Conservation (phyloP, 257 asterid genomes). For the Solanum appendiculatum region DNA sequence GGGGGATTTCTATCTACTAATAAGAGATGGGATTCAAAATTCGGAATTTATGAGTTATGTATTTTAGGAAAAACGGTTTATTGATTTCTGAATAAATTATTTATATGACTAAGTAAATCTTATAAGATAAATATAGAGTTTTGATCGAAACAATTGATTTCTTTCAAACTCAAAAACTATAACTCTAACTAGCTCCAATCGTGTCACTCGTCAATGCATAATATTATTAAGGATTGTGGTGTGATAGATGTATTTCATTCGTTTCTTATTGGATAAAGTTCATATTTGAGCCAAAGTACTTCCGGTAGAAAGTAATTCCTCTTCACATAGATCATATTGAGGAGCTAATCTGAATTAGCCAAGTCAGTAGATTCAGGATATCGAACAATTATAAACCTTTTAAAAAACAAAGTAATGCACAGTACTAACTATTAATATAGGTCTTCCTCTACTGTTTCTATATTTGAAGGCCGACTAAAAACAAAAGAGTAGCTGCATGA, state of each 20-base stretch:
- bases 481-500: constrained; percentile 61
- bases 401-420: neutral
- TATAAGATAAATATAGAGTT: neutral
- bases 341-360: neutral
- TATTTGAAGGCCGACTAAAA: constrained; percentile 20
- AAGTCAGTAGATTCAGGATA: neutral
- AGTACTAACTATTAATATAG: neutral
- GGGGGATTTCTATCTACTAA: neutral
- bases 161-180: neutral
- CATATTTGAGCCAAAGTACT: no score
- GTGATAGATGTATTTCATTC: neutral
- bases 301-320: neutral
- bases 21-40: neutral
- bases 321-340: neutral
- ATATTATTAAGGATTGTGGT: neutral
- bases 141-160: neutral
- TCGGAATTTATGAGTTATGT: neutral
- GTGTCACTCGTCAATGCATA: neutral
- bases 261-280: neutral
- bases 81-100: neutral
- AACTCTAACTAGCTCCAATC: neutral
- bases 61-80: neutral
- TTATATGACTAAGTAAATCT: neutral
- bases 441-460: neutral
- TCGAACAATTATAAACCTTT: neutral